Evolutionary conservation across 371 early-diverging fungal genomes (phyloP), one percentile per base, ranked within the genome.

Genomic region (Mortierella sp.): DNA sequence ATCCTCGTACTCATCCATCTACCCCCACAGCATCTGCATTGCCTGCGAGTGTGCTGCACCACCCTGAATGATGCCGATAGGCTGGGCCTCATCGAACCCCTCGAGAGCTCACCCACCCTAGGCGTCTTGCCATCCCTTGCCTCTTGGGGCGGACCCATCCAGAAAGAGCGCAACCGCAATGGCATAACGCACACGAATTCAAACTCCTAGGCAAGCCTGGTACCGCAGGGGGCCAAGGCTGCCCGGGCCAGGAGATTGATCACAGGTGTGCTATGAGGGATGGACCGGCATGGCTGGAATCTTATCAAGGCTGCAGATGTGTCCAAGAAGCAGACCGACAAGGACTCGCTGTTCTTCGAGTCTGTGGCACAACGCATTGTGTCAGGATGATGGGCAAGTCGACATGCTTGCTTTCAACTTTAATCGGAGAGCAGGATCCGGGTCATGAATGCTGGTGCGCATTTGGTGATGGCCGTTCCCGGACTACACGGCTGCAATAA

Each of bases 141-240:
- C 1, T 6, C 58, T 6, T 73, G 73, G 73, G 67, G 68, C 37
- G 15, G 30, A n/a, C n/a, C n/a, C 0, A 65, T 72, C 52, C 65
- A 72, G 28, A 48, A 42, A 0, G 72, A 60, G 52, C 8, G 8
- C 17, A 6, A 41, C 12, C 59, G 59, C 26, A 6, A 17, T 1
- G 62, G 56, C n/a, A n/a, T n/a, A n/a, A n/a, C 6, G 56, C 67
- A 19, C 39, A 58, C 50, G 66, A 78, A 49, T 78, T 70, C 56
- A 78, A 71, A 47, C n/a, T 78, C 17, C 12, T 41, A 23, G 78
- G 78, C 8, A 57, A 52, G 27, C 78, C 78, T 7, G 70, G 78
- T 71, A 19, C 11, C 1, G 61, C 26, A 61, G 26, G 56, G 61
- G 6, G 9, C 4, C 4, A 63, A 65, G 4, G 43, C 58, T 6